A percentile compares a stretch with the other conserved stretches of the same genome.
Conservation (phyloP, 2,329 filamentous ascomycete genomes). For the Acarospora socialis region DNA sequence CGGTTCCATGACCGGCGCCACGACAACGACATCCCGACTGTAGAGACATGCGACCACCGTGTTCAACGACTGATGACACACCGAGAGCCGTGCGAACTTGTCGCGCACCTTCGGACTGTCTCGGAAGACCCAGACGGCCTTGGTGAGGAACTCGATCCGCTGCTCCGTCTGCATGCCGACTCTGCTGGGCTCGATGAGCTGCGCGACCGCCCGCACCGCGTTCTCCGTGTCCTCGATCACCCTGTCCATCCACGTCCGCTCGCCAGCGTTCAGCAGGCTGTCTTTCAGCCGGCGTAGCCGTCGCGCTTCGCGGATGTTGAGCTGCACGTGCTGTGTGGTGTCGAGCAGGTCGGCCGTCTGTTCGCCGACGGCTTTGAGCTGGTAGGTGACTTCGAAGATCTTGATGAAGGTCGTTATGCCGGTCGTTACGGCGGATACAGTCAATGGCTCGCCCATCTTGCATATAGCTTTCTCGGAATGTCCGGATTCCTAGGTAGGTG, state of each 20-base stretch:
- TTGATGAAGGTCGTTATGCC: conserved; percentile 6
- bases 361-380: conserved; percentile 9
- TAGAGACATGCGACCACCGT: conserved; percentile 6
- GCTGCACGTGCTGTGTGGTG: conserved; percentile 4
- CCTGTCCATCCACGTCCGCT: conserved; percentile 4
- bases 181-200: conserved; percentile 1
- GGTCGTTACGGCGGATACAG: conserved; percentile 1
- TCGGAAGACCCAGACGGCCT: conserved; percentile 8
- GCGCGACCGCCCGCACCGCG: conserved; percentile 3
- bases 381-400: conserved; percentile 9
- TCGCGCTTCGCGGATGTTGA: conserved; percentile 3
- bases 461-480: no score
- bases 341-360: conserved; percentile 7
- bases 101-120: conserved; percentile 8
- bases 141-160: conserved; percentile 2
- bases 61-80: conserved; percentile 9
- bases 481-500: no score
- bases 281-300: conserved; percentile 6
- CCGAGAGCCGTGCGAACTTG: conserved; percentile 5
- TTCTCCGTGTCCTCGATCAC: conserved; percentile 5
- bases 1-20: neutral
- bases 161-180: neutral
- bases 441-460: no score
- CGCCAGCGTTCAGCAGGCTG: conserved; percentile 1
- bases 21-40: neutral